Evolutionary conservation across 768 basidiomycete genomes (phyloP).

Genomic region (Austroboletus eburneus): DNA sequence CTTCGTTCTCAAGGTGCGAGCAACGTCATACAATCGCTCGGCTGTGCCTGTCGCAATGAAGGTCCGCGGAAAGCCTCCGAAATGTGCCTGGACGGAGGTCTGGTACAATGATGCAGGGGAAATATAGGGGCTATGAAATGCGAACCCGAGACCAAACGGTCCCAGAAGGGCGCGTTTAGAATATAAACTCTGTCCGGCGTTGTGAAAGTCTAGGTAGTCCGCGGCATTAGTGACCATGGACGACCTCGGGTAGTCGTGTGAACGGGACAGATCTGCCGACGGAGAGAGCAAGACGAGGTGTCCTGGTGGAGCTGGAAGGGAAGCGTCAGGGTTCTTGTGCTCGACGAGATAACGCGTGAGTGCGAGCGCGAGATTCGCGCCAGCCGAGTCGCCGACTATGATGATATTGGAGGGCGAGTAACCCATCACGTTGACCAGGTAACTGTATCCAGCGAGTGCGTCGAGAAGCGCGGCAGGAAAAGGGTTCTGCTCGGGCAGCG

Average conservation of each 20-base stretch:
- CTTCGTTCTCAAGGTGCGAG: constrained; percentile 44
- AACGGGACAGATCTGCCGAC: constrained; percentile 45
- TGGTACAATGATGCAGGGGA: constrained; percentile 52
- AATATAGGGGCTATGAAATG: constrained; percentile 48
- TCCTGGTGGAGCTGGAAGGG: constrained; percentile 43
- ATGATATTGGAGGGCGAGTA: constrained; percentile 60
- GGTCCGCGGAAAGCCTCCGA: constrained; percentile 56
- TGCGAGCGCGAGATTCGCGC: constrained; percentile 66
- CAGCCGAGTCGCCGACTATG: constrained; percentile 72
- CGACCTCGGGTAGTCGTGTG: constrained; percentile 36
- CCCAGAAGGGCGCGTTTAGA: constrained; percentile 43
- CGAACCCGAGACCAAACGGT: constrained; percentile 43
- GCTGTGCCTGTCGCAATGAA: constrained; percentile 57
- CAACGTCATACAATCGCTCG: constrained; percentile 54
- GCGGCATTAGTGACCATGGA: constrained; percentile 38
- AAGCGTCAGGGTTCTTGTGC: constrained; percentile 29
- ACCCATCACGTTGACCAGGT: constrained; percentile 56
- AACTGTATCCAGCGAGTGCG: constrained; percentile 66
- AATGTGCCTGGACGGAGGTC: constrained; percentile 32
- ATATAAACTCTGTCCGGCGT: constrained; percentile 22
- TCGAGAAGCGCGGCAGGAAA: constrained; percentile 79
- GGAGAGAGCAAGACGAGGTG: constrained; percentile 53
- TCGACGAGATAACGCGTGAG: constrained; percentile 60
- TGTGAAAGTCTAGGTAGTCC: constrained; percentile 15
- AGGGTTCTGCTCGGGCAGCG: constrained; percentile 43